Percentiles rank a stretch among this genome's conserved stretches.
Conservation (phyloP, 2,329 filamentous ascomycete species). For the Tolypocladium paradoxum region DNA sequence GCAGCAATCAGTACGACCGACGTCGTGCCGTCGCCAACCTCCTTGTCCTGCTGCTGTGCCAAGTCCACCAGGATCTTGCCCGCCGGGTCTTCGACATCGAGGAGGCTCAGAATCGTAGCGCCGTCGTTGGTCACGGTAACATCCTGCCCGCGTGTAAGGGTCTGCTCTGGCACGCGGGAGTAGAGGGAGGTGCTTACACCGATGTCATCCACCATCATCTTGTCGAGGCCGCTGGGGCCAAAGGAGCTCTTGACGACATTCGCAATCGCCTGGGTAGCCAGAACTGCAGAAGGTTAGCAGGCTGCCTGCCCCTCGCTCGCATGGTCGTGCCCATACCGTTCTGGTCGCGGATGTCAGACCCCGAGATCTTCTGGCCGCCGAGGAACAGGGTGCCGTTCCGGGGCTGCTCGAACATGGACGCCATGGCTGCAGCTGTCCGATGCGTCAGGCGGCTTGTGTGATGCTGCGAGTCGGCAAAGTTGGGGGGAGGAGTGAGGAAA, state of each 20-base stretch:
- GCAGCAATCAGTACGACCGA: constrained; percentile 96
- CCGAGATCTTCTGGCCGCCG: constrained; percentile 94
- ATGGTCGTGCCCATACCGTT: constrained; percentile 51
- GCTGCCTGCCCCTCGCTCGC: neutral
- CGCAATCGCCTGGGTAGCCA: constrained; percentile 91
- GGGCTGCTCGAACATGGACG: constrained; percentile 91
- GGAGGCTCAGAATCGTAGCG: constrained; percentile 86
- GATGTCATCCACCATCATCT: constrained; percentile 99
- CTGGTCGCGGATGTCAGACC: constrained; percentile 91
- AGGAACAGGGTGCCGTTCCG: constrained; percentile 94
- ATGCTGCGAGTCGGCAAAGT: constrained; percentile 3
- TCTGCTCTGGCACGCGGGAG: neutral
- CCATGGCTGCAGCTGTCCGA: constrained; percentile 47
- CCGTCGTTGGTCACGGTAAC: constrained; percentile 99
- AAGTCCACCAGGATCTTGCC: constrained; percentile 97
- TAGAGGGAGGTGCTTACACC: constrained; percentile 47
- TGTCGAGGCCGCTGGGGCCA: constrained; percentile 90
- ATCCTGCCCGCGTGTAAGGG: constrained; percentile 45
- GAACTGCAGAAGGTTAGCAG: constrained; percentile 42
- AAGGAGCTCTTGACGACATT: constrained; percentile 99
- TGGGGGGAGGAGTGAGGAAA: constrained; percentile 2
- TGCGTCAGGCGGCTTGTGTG: constrained; percentile 2
- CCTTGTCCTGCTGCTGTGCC: constrained; percentile 97
- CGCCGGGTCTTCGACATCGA: constrained; percentile 95
- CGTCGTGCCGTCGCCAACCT: constrained; percentile 96